Base-by-base conservation (phyloP, 23 red algal genomes). In the Cyanidium caldarium region DNA sequence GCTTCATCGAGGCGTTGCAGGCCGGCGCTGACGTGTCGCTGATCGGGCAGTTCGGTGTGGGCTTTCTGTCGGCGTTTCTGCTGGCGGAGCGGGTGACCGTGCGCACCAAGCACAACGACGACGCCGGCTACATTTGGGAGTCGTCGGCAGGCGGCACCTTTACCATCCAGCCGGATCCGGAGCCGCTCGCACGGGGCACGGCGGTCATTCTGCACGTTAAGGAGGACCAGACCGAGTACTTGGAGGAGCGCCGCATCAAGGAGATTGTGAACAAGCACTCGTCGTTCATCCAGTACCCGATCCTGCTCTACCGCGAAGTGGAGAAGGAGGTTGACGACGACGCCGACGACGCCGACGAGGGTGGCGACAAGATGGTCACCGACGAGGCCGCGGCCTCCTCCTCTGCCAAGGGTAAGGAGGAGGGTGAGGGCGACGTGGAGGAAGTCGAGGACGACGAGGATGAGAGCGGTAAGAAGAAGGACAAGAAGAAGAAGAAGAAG, bases 11-110 rank as follows among this genome's bases (percentile, higher is more conserved):
- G 61, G 90, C 90, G 20, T 78, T 95, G 13, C 69, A 77, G 0
- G 90, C 90, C 0, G 90, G 90, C 29, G 90, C 90, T 5, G 90
- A 95, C 31, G 80, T 95, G 12, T 83, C 76, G 38, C 86, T 95
- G 79, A 95, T 95, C 57, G 90, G 90, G 29, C 90, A 95, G 57
- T 95, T 95, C 74, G 90, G 90, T 66, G 90, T 95, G 1, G 90
- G 90, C 34, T 95, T 95, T 66, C 87, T 87, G 66, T 95, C 90
- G 28, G 78, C 82, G 28, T 95, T 87, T 56, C 83, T 95, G 2
- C 79, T 87, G 1, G 90, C 90, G 15, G 90, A 95, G 42, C 83
- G 84, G 38, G 90, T 95, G 38, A 65, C 84, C 15, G 90, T 95
- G 46, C 75, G 82, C 57, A 95, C 90, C 45, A 95, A 95, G 77